These are phyloP conservation scores for Fusarium verrucosum DNA, from an alignment of 2,329 filamentous ascomycete species.

Conservation along the genomic window DNA sequence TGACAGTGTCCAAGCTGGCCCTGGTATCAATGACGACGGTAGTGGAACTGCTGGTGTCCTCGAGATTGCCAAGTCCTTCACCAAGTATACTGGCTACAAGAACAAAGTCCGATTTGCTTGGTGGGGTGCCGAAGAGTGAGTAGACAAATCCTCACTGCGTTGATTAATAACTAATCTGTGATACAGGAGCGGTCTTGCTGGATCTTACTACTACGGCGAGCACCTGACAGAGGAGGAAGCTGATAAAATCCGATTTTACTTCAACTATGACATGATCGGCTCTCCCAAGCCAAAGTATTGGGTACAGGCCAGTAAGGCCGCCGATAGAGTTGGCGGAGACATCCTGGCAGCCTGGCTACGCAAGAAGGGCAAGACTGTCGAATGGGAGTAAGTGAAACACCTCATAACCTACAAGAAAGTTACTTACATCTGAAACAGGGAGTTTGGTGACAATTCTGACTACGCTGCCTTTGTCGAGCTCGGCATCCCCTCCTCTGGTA, in stretches of 20 bases:
- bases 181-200: constrained; percentile 52
- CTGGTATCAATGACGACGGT: constrained; percentile 55
- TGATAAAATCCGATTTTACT: constrained; percentile 70
- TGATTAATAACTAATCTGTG: constrained; percentile 11
- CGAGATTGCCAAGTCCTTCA: constrained; percentile 51
- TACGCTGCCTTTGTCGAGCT: constrained; percentile 54
- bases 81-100: constrained; percentile 51
- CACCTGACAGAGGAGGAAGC: constrained; percentile 50
- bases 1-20: constrained; percentile 52
- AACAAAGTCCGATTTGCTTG: constrained; percentile 57
- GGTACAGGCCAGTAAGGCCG: constrained; percentile 54
- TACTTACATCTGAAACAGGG: constrained; percentile 32
- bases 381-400: constrained; percentile 43
- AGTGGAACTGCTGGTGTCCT: constrained; percentile 52
- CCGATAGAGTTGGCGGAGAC: constrained; percentile 50
- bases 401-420: rapidly evolving
- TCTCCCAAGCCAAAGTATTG: constrained; percentile 52
- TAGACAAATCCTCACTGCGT: rapidly evolving
- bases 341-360: constrained; percentile 49
- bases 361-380: constrained; percentile 48
- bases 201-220: constrained; percentile 54
- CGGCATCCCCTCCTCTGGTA: constrained; percentile 53
- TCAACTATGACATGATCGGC: constrained; percentile 78
- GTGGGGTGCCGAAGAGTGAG: constrained; percentile 56
- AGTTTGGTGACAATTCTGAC: constrained; percentile 52